Percentiles rank a stretch among this genome's conserved stretches.
Conservation (phyloP, 345 rosid species). For the Bruguiera parviflora region DNA sequence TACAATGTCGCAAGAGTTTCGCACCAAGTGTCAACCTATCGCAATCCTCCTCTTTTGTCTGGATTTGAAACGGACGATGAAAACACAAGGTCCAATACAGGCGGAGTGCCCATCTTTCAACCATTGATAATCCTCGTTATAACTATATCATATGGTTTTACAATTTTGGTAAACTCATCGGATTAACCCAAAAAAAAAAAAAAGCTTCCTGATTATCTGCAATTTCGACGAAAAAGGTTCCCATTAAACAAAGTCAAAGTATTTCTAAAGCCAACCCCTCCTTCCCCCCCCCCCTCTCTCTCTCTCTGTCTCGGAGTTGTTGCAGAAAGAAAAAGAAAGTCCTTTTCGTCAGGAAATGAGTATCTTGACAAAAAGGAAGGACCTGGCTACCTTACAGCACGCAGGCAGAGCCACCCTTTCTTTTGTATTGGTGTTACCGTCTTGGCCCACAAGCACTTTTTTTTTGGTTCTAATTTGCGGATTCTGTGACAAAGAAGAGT, state of each 20-base stretch:
- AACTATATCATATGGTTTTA: constrained; percentile 1
- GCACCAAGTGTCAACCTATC: too few relatives aligned
- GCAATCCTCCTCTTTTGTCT: too few relatives aligned
- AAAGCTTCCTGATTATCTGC: constrained; percentile 29
- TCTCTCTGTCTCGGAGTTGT: background rate
- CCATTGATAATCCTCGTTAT: background rate
- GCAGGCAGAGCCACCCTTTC: constrained; percentile 11
- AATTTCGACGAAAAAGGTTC: constrained; percentile 24
- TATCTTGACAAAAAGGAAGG: constrained; percentile 33
- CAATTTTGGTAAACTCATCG: background rate
- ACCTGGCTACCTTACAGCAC: constrained; percentile 20
- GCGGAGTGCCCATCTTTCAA: background rate
- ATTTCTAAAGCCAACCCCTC: constrained; percentile 11
- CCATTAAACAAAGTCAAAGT: constrained; percentile 14
- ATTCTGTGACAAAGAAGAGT: constrained; percentile 51
- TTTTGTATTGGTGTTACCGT: constrained; percentile 20
- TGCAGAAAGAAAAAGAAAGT: constrained; percentile 18
- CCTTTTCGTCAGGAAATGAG: constrained; percentile 13
- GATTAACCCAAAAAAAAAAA: background rate
- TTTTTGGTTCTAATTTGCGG: constrained; percentile 14
- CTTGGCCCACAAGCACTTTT: background rate
- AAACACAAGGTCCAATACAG: too few relatives aligned
- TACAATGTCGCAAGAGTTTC: too few relatives aligned
- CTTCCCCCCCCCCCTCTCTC: background rate
- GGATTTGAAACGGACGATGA: too few relatives aligned